Base-by-base conservation (phyloP, 2,329 filamentous ascomycete genomes). In the Talaromyces sp. region DNA sequence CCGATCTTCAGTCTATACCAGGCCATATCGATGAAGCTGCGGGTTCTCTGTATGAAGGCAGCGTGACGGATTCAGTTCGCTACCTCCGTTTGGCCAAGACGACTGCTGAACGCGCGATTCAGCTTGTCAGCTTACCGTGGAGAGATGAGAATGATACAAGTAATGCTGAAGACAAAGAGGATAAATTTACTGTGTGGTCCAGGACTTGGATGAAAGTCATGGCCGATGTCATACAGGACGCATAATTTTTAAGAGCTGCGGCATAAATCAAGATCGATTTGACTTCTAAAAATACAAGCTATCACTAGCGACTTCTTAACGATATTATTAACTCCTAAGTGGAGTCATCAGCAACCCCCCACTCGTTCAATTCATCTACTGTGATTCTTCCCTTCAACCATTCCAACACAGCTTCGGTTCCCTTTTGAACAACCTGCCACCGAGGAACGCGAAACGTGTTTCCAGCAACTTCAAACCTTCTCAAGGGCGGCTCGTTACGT, bases 361-460 rank as follows among this genome's bases (percentile, higher is more conserved):
- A 77, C 57, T 76, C 74, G 28, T 69, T 70, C 54, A 80, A 64
- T 23, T 79, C 78, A 47, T 74, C 71, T n/a, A 67, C 69, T 2
- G 90, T 87, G 40, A 96, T 89, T 60, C 89, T 84, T 31, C 91
- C 89, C 63, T 90, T 84, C 57, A 97, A 75, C 89, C 92, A 96
- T 56, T 87, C 82, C 66, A 97, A 78, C 0, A 92, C 88, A 2
- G 91, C 89, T 68, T 96, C 92, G 0, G 93, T 97, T 0, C 94
- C 94, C 65, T 92, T 90, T 63, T 94, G 90, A 55, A 98, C 78
- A 6, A 96, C 84, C 65, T 89, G 90, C 79, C 89, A 93, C 61
- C 90, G 86, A 0, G 94, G 94, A 34, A 97, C 92, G 34, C 91
- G 84, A 77, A 98, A 98, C 34, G 87, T 83, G 73, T 98, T 98